These are phyloP conservation scores for Fistulinella staudtii DNA, from an alignment of 1,284 basidiomycete species.

Conservation along the genomic window DNA sequence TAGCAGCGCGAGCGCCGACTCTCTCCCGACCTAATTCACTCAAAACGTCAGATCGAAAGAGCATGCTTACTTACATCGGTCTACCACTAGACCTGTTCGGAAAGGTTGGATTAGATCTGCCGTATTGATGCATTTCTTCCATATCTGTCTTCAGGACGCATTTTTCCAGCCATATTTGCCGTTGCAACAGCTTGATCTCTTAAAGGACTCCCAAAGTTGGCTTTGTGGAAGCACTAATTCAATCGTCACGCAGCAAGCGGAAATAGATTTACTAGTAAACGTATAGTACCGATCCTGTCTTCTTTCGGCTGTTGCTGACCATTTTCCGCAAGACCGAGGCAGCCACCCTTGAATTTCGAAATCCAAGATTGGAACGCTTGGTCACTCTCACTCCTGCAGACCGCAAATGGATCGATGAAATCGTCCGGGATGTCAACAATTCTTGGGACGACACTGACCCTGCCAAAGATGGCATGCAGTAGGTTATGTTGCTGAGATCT, in stretches of 20 bases:
- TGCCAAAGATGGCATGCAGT: slow-evolving; percentile 61
- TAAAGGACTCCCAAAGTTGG: slow-evolving; percentile 79
- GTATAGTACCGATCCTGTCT: slow-evolving; percentile 38
- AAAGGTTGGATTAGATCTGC: slow-evolving; percentile 43
- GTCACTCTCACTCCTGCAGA: slow-evolving; percentile 87
- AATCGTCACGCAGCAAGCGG: slow-evolving; percentile 91
- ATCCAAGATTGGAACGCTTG: slow-evolving; percentile 75
- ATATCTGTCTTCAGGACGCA: slow-evolving; percentile 53
- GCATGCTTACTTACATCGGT: slow-evolving; percentile 89
- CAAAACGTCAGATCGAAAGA: slow-evolving; percentile 86
- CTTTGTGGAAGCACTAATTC: slow-evolving; percentile 93
- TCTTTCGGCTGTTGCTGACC: background rate
- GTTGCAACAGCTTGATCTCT: slow-evolving; percentile 90
- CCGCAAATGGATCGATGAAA: slow-evolving; percentile 90
- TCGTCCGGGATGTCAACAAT: slow-evolving; percentile 78
- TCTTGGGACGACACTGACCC: slow-evolving; percentile 70
- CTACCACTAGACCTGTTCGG: slow-evolving; percentile 87
- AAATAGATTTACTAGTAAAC: slow-evolving; percentile 90
- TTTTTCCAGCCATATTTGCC: slow-evolving; percentile 99
- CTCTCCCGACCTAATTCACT: slow-evolving; percentile 76
- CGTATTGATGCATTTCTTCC: background rate
- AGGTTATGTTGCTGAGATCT: slow-evolving; percentile 29
- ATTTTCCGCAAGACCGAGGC: slow-evolving; percentile 69
- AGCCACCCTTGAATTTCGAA: slow-evolving; percentile 78
- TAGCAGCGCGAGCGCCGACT: slow-evolving; percentile 68